These are phyloP conservation scores for Lasiosphaeria ovina DNA, from an alignment of 495 filamentous ascomycete genomes.

Conservation along the genomic window DNA sequence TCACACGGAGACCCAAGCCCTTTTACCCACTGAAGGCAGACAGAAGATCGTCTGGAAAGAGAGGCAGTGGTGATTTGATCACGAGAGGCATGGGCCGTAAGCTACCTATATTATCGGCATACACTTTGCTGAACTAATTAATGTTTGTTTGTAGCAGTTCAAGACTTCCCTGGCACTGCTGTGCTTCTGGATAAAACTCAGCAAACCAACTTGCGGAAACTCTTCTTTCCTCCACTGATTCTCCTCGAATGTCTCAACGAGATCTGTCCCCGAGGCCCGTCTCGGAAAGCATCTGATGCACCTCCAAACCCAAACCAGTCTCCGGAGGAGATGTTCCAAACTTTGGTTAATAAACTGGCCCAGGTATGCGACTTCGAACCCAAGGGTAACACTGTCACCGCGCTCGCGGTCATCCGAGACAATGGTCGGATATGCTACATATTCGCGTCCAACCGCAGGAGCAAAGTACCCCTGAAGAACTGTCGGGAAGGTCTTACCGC, in stretches of 20 bases:
- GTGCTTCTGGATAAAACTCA: conserved; percentile 6
- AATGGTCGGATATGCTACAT: conserved; percentile 9
- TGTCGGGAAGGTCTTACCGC: not conserved
- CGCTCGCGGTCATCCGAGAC: not conserved
- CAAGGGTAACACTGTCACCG: conserved; percentile 13
- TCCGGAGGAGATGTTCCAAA: conserved; percentile 18
- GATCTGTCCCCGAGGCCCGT: conserved; percentile 4
- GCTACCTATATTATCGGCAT: no score
- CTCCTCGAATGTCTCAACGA: conserved; percentile 14
- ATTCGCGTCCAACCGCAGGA: conserved; percentile 11
- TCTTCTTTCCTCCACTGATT: conserved; percentile 9
- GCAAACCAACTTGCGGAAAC: conserved; percentile 3
- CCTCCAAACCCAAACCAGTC: conserved; percentile 14
- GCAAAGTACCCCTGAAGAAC: conserved; percentile 1
- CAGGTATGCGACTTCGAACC: conserved; percentile 23
- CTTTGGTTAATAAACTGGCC: conserved; percentile 27
- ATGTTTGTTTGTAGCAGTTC: not conserved
- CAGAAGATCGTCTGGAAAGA: not conserved
- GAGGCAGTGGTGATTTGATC: not conserved
- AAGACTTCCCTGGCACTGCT: conserved; percentile 1
- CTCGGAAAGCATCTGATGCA: conserved; percentile 7
- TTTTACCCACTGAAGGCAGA: not conserved
- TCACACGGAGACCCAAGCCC: not conserved
- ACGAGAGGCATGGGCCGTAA: not conserved
- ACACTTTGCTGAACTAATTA: no score